Percentiles rank a stretch among this genome's conserved stretches.
Conservation (phyloP, 148 eudicot genomes). For the Chenopodium formosanum region DNA sequence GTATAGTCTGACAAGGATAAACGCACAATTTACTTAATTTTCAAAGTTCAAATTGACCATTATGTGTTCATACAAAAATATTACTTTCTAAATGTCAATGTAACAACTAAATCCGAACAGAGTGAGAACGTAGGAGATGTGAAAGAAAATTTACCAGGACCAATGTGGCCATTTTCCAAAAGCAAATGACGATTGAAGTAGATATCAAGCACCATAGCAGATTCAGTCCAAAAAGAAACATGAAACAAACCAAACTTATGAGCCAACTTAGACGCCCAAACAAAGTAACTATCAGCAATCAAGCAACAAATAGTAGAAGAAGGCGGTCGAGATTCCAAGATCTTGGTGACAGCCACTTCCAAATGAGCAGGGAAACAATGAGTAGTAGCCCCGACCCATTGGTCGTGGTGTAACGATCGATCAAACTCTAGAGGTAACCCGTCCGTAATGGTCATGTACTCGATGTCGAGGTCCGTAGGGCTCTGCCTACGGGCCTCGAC, state of each 20-base stretch:
- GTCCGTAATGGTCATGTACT: conserved; percentile 21
- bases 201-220: conserved; percentile 55
- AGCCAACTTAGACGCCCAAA: conserved; percentile 52
- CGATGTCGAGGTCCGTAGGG: conserved; percentile 39
- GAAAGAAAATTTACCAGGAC: conserved; percentile 16
- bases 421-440: conserved; percentile 32
- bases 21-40: too few species aligned
- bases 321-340: conserved; percentile 18
- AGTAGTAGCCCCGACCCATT: conserved; percentile 12
- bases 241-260: conserved; percentile 48
- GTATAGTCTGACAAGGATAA: too few species aligned
- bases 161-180: conserved; percentile 50
- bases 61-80: too few species aligned
- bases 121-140: neutral
- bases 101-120: neutral
- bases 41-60: too few species aligned
- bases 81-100: neutral
- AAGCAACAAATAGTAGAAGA: conserved; percentile 2
- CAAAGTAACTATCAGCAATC: conserved; percentile 66
- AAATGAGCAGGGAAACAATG: conserved; percentile 29
- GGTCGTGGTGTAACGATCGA: conserved; percentile 31
- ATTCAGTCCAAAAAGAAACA: conserved; percentile 70
- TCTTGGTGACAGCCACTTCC: conserved; percentile 22
- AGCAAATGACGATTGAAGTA: conserved; percentile 60
- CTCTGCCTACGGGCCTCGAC: conserved; percentile 20